phyloP scores from a whole-genome alignment of 106 monocot genomes.

The Vanilla planifolia region DNA sequence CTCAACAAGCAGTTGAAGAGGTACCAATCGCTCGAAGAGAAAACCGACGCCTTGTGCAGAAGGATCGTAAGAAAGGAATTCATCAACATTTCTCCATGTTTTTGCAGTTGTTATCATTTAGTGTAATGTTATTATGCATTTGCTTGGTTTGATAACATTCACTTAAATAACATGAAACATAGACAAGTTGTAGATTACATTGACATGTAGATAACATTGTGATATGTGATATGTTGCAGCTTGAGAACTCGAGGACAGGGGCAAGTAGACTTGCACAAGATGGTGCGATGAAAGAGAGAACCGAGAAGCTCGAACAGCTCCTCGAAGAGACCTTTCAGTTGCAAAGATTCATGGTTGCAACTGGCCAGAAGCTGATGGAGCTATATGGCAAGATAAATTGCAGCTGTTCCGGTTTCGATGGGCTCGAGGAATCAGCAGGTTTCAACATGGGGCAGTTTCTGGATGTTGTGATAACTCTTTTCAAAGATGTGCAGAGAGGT shows the following conservation, averaged over 20 bases:
- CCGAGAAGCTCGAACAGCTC: slow-evolving; percentile 33
- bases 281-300: slow-evolving; percentile 30
- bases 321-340: slow-evolving; percentile 88
- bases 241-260: slow-evolving; percentile 32
- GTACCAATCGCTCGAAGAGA: slow-evolving; percentile 81
- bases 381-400: slow-evolving; percentile 50
- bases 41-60: slow-evolving; percentile 61
- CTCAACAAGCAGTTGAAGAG: slow-evolving; percentile 76
- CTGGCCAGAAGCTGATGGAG: slow-evolving; percentile 79
- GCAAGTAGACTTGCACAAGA: slow-evolving; percentile 9
- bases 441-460: slow-evolving; percentile 59
- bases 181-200: no score
- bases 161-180: no score
- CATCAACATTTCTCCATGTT: not conserved
- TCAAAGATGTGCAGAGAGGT: slow-evolving; percentile 76
- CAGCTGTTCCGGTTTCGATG: slow-evolving; percentile 11
- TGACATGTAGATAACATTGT: no score
- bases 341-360: slow-evolving; percentile 78
- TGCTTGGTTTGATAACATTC: no score
- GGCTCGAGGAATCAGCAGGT: slow-evolving; percentile 31
- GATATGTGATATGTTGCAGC: slow-evolving; percentile 18
- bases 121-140: no score
- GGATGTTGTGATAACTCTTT: slow-evolving; percentile 45
- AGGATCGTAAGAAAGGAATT: slow-evolving; percentile 55
- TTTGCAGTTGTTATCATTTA: no score